These are phyloP conservation scores for Nemania abortiva DNA, from an alignment of 2,329 filamentous ascomycete genomes.

Conservation along the genomic window DNA sequence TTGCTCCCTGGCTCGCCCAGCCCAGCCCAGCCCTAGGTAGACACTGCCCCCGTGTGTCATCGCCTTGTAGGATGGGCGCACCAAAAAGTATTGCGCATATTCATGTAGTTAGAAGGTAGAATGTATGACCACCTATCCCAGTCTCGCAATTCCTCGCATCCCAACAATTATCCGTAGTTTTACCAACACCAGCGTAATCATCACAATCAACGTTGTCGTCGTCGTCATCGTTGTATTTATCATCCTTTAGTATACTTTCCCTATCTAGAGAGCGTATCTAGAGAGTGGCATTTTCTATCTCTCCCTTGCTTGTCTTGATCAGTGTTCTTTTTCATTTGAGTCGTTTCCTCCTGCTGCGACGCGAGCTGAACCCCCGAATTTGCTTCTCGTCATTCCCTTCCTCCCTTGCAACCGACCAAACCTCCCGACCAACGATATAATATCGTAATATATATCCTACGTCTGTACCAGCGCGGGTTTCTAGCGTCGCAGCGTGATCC, in stretches of 20 bases:
- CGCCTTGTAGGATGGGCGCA: background rate
- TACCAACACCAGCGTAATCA: background rate
- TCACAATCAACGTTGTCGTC: background rate
- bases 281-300: background rate
- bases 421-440: constrained; percentile 7
- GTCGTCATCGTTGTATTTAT: background rate
- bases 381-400: constrained; percentile 13
- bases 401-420: background rate
- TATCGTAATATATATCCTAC: background rate
- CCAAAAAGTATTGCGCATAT: background rate
- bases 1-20: background rate
- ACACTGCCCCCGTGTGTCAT: background rate
- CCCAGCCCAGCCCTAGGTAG: constrained; percentile 3
- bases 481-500: constrained; percentile 7
- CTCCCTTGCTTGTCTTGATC: background rate
- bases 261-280: background rate
- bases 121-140: background rate
- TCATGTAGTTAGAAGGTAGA: background rate
- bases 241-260: background rate
- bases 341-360: constrained; percentile 3
- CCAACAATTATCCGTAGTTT: no score
- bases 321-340: background rate
- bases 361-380: background rate
- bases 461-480: background rate
- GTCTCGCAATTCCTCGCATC: background rate